Percentiles rank a stretch among this genome's conserved stretches.
phyloP scores from a whole-genome alignment of 1,284 basidiomycete species.

The Moniliophthora roreri region DNA sequence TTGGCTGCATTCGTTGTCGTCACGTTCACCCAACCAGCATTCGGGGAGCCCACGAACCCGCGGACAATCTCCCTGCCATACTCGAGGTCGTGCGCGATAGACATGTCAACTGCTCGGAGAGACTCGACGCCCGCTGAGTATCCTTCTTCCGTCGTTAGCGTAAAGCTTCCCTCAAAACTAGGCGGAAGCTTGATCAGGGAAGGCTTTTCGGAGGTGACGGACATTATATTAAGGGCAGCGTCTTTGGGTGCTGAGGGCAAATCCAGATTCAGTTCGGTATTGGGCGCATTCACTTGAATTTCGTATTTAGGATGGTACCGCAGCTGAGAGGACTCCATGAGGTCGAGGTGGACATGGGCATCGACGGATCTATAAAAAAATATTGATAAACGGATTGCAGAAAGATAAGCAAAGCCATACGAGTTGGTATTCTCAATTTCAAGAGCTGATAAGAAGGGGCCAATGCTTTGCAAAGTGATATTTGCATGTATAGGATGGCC shows the following conservation, averaged over 20 bases:
- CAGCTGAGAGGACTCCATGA: not conserved
- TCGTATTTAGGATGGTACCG: not conserved
- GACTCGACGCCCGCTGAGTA: not conserved
- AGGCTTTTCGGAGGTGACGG: not conserved
- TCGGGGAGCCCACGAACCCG: too few species aligned
- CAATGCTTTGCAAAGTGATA: not conserved
- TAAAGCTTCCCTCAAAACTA: not conserved
- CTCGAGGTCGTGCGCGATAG: too few species aligned
- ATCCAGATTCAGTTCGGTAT: not conserved
- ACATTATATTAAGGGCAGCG: not conserved
- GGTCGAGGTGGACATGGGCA: not conserved
- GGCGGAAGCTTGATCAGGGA: not conserved
- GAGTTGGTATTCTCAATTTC: not conserved
- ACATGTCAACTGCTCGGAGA: too few species aligned
- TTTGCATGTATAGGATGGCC: not conserved
- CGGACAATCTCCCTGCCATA: too few species aligned
- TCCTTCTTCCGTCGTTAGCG: not conserved
- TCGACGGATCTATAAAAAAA: not conserved
- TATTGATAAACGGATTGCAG: not conserved
- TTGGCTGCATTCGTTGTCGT: too few species aligned
- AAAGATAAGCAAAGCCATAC: not conserved
- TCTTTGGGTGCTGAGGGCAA: conserved; percentile 1
- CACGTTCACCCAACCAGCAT: too few species aligned
- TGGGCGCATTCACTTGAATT: not conserved
- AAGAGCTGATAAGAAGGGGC: not conserved